phyloP scores from a whole-genome alignment of 83 land plant genomes.

The Thuja plicata region DNA sequence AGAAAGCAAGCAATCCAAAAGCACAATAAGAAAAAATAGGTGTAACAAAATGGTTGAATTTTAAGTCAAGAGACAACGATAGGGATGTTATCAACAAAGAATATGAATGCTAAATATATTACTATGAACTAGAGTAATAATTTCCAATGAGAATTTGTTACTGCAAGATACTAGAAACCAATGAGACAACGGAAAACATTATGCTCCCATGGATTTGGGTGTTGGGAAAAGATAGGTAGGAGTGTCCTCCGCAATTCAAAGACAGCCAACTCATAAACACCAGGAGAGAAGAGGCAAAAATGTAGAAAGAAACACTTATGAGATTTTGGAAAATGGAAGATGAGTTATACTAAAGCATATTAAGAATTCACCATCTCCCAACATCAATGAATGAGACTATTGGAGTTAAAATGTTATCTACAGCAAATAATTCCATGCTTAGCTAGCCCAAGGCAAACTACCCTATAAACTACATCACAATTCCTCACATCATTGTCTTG shows the following conservation, averaged over 20 bases:
- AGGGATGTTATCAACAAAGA: too few relatives aligned
- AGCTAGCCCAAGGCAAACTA: too few relatives aligned
- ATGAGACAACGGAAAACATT: not conserved
- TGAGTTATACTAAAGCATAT: not conserved
- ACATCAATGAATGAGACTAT: too few relatives aligned
- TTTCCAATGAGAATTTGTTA: too few relatives aligned
- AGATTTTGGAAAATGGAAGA: not conserved
- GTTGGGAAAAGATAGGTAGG: not conserved
- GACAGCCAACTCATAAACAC: not conserved
- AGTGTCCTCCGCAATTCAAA: not conserved
- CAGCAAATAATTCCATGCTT: too few relatives aligned
- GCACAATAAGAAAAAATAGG: not conserved
- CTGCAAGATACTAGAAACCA: not conserved
- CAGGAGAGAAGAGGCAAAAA: not conserved
- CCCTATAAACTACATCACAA: too few relatives aligned
- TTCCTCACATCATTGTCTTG: too few relatives aligned
- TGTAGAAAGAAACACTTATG: not conserved
- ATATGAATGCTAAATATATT: too few relatives aligned
- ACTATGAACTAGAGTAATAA: too few relatives aligned
- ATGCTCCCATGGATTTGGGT: not conserved
- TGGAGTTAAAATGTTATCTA: too few relatives aligned
- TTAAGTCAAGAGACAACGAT: not conserved
- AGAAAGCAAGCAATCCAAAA: not conserved
- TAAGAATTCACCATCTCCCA: too few relatives aligned
- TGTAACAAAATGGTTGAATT: not conserved